Conservation (phyloP, 768 basidiomycete genomes). For the Rhodocollybia butyracea region DNA sequence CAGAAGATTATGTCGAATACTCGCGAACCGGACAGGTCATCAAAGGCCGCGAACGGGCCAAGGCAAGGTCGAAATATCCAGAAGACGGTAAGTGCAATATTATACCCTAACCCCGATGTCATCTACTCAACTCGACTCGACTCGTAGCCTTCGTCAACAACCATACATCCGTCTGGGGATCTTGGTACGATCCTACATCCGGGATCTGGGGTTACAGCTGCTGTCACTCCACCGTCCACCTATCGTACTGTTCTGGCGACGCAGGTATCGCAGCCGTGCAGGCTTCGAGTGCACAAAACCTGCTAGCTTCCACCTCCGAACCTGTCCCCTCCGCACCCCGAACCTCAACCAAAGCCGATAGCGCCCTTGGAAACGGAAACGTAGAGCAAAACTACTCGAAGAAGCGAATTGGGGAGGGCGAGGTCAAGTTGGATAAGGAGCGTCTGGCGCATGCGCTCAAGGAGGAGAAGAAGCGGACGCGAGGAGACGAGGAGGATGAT, state of each 20-base stretch:
- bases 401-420: slow-evolving; percentile 78
- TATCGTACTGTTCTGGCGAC: slow-evolving; percentile 89
- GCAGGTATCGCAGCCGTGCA: slow-evolving; percentile 77
- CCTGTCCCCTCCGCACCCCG: slow-evolving; percentile 3
- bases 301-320: slow-evolving; percentile 45
- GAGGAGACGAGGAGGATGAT: slow-evolving; percentile 57
- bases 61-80: slow-evolving; percentile 88
- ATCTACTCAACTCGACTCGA: slow-evolving; percentile 4
- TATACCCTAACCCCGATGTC: background rate
- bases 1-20: slow-evolving; percentile 97
- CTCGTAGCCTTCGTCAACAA: slow-evolving; percentile 81
- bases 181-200: slow-evolving; percentile 75
- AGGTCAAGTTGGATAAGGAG: slow-evolving; percentile 70
- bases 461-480: slow-evolving; percentile 74
- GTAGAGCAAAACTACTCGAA: slow-evolving; percentile 75
- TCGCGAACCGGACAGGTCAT: slow-evolving; percentile 87
- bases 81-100: slow-evolving; percentile 76
- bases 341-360: slow-evolving; percentile 12
- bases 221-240: slow-evolving; percentile 82
- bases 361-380: slow-evolving; percentile 19
- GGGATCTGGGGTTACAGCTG: slow-evolving; percentile 92
- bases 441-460: slow-evolving; percentile 65
- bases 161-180: slow-evolving; percentile 97
- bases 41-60: slow-evolving; percentile 87
- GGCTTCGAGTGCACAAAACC: slow-evolving; percentile 70